phyloP scores from a whole-genome alignment of 1,284 basidiomycete genomes.

The Fomitopsis schrenkii region DNA sequence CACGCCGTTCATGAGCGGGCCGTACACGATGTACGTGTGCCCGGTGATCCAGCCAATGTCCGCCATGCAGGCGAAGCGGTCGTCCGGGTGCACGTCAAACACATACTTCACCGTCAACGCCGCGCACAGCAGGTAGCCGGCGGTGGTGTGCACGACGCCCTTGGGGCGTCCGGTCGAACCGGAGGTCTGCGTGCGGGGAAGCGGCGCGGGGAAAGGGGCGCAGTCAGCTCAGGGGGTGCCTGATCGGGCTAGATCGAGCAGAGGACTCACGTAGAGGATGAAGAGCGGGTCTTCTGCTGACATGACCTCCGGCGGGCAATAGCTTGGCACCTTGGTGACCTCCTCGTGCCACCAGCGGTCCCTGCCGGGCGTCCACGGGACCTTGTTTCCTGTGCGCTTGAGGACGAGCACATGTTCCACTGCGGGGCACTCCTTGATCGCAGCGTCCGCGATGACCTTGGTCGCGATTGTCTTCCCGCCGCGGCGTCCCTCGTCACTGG shows the following conservation, averaged over 20 bases:
- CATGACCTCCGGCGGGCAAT: constrained; percentile 89
- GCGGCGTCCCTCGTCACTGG: constrained; percentile 91
- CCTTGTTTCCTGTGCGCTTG: constrained; percentile 81
- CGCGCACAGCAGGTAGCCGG: constrained; percentile 89
- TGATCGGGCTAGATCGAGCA: not conserved
- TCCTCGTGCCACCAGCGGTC: constrained; percentile 99
- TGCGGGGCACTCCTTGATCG: constrained; percentile 78
- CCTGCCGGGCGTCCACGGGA: constrained; percentile 82
- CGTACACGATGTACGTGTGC: constrained; percentile 97
- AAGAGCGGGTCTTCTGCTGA: constrained; percentile 92
- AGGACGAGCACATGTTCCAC: constrained; percentile 94
- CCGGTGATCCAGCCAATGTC: constrained; percentile 99
- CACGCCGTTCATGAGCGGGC: constrained; percentile 88
- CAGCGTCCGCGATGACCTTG: constrained; percentile 93
- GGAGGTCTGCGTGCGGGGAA: constrained; percentile 59
- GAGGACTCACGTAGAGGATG: constrained; percentile 84
- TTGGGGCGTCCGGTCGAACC: constrained; percentile 97
- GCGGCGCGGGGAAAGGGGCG: not conserved
- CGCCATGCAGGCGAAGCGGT: constrained; percentile 97
- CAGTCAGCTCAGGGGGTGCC: not conserved
- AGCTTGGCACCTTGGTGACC: constrained; percentile 78
- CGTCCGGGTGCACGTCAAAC: constrained; percentile 92
- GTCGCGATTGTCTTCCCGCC: constrained; percentile 96
- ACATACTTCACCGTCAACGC: constrained; percentile 94
- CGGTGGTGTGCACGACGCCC: constrained; percentile 94